Evolutionary conservation across 2,329 filamentous ascomycete species (phyloP), one percentile per base, ranked within the genome.

Genomic region (Neopestalotiopsis sp.): DNA sequence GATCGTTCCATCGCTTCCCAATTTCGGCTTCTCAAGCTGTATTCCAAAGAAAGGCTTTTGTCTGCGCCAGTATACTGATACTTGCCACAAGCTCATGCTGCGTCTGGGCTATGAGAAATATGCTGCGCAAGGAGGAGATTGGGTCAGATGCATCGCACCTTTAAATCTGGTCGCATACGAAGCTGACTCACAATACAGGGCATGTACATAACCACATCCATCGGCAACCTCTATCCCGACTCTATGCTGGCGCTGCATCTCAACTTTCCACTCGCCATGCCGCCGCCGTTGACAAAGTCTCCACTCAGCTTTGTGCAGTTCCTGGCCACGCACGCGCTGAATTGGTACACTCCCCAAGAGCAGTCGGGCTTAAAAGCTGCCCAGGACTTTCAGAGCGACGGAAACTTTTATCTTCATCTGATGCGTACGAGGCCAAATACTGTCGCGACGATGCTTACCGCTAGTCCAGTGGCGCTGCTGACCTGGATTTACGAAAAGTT

Each of bases 11-110:
- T 80, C 78, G 49, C 72, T 81, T 1, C 79, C 79, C 0, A 80
- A 79, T 66, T 82, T 77, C 70, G 80, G 76, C 20, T 83, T 81
- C 70, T 81, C 78, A n/a, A 68, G 71, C 20, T 65, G 75, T 45
- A 72, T 74, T 17, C 68, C 70, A n/a, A 72, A 73, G 38, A 70
- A 68, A 6, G 77, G 78, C 1, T 80, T 80, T 66, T 70, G 68
- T 1, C 59, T 76, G 2, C 53, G 67, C 32, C 73, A 79, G 42
- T 72, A 76, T 57, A 77, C 75, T 3, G 74, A 77, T 30, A 71
- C 75, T 4, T 76, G 72, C 45, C 73, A 80, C 64, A 73, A 76
- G 63, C 70, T 81, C 4, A 81, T 80, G 79, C 62, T 72, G 7
- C 59, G 70, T 10, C 77, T 80, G 20, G 75, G 75, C 2, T 81